Conservation (phyloP, 352 stramenopile genomes). For the Globisporangium nagaii region DNA sequence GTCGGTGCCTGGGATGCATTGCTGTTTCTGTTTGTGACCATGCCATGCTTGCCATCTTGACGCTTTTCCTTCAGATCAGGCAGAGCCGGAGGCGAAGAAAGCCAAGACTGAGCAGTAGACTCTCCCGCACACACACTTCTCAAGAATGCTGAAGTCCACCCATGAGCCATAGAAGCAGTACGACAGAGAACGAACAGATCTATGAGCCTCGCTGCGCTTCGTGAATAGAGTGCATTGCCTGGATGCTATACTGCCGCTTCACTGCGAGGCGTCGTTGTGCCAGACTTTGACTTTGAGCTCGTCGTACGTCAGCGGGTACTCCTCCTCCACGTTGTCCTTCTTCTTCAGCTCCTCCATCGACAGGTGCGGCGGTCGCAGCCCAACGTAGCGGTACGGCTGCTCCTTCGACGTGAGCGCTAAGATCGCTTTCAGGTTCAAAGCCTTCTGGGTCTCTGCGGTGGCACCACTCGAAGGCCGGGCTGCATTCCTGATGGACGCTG, state of each 20-base stretch:
- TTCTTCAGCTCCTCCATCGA: constrained; percentile 76
- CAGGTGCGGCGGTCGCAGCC: constrained; percentile 57
- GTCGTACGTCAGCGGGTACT: constrained; percentile 84
- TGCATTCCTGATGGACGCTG: neutral
- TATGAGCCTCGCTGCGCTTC: constrained; percentile 6
- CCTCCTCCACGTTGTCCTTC: constrained; percentile 81
- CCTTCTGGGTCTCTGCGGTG: constrained; percentile 12
- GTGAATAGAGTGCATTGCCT: constrained; percentile 26
- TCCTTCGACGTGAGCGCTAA: constrained; percentile 46
- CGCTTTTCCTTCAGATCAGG: constrained; percentile 24
- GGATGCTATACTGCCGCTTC: neutral
- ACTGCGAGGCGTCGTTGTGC: constrained; percentile 29
- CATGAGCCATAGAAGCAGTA: neutral
- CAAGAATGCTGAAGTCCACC: constrained; percentile 4
- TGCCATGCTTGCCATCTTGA: neutral
- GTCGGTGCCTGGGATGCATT: too few species aligned
- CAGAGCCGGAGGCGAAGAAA: constrained; percentile 75
- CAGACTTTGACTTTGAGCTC: constrained; percentile 84
- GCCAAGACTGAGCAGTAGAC: constrained; percentile 52
- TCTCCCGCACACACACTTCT: neutral
- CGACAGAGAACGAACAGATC: too few species aligned
- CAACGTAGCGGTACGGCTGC: constrained; percentile 68
- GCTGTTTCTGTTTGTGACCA: neutral
- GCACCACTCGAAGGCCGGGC: neutral
- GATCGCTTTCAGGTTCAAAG: constrained; percentile 24